Evolutionary conservation across 345 rosid genomes (phyloP), one percentile per base, ranked within the genome.

Genomic region (Psidium guajava): DNA sequence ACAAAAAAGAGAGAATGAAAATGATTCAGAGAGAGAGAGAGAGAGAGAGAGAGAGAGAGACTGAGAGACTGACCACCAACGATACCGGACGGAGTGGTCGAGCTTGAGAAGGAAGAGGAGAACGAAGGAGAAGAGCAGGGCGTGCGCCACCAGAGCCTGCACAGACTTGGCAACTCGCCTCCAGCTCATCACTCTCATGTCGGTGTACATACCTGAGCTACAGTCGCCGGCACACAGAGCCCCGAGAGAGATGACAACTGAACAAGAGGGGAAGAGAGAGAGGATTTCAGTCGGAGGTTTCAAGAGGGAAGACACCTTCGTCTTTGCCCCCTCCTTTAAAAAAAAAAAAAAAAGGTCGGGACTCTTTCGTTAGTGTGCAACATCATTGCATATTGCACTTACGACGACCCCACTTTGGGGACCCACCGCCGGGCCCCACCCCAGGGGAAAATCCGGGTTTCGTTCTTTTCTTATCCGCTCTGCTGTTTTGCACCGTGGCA

Each of bases 101-200:
- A 95, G 98, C 95, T 92, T 96, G 87, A 95, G 90, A 90, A 89
- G 88, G 61, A 96, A 95, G 86, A 95, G 88, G 85, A 95, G 91
- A 64, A 98, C 94, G 94, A 95, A 95, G 84, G 94, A 90, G 93
- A 96, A 93, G 86, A 95, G 95, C 85, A 94, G 89, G 56, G 53
- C 85, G 85, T 96, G 98, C 28, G 98, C 98, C 20, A 89, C 75
- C 51, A 94, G 91, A 18, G 94, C 91, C 85, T 92, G 98, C 52
- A 92, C 85, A 59, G 98, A 94, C 92, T 90, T 93, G 54, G 89
- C 93, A 84, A 93, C 96, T 91, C 96, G 92, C 83, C 93, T 88
- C 96, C 98, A 95, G 87, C 92, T 94, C 96, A 93, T 93, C 85
- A 90, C 90, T 87, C 87, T 40, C 90, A 57, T 93, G 87, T 86